A percentile compares a stretch with the other conserved stretches of the same genome.
Evolutionary conservation across 768 basidiomycete species (phyloP).

Genomic region (Grammothele lineata): DNA sequence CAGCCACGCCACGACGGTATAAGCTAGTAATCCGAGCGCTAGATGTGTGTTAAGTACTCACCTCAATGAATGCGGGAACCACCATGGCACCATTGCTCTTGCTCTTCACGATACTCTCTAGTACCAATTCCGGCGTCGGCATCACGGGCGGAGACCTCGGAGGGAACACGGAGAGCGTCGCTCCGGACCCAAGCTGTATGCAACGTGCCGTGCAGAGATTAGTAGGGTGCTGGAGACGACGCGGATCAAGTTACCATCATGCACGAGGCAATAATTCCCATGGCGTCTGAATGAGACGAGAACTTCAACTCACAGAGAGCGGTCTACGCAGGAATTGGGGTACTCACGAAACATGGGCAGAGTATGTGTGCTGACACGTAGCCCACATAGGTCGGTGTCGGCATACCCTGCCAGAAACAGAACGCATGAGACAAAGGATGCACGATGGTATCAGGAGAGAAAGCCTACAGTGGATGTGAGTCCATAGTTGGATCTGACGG

Average conservation of each 20-base stretch:
- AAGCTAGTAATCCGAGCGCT: no score
- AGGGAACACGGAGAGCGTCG: conserved; percentile 17
- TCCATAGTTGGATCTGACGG: conserved; percentile 15
- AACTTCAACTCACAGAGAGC: no score
- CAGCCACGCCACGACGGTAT: no score
- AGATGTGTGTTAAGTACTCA: no score
- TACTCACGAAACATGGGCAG: conserved; percentile 24
- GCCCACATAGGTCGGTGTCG: conserved; percentile 13
- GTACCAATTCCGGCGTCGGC: conserved; percentile 19
- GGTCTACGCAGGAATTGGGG: no score
- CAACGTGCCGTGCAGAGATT: no score
- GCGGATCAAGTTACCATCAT: no score
- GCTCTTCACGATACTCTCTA: conserved; percentile 8
- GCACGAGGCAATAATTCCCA: no score
- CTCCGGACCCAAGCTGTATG: conserved; percentile 11
- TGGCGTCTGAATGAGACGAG: no score
- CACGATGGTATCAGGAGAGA: no score
- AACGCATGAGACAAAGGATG: no score
- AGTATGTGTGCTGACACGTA: conserved; percentile 14
- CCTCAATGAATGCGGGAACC: conserved; percentile 28
- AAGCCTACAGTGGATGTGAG: conserved; percentile 7
- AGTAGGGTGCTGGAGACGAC: no score
- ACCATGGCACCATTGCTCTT: conserved; percentile 3
- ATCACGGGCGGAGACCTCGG: conserved; percentile 20
- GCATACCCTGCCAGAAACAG: conserved; percentile 8